phyloP scores from a whole-genome alignment of 768 basidiomycete genomes.

The Austroboletus eburneus region DNA sequence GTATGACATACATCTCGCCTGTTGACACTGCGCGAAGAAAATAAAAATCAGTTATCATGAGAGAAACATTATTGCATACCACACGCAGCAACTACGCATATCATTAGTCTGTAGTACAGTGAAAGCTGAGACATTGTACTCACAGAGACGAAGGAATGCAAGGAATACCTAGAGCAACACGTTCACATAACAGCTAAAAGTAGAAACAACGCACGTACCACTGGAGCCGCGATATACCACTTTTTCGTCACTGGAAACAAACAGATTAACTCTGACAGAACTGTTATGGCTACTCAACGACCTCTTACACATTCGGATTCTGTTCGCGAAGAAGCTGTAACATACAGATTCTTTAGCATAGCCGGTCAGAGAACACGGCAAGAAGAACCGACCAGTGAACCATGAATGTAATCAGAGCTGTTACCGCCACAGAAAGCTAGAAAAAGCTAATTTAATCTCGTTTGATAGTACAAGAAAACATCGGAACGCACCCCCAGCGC shows the following conservation, averaged over 20 bases:
- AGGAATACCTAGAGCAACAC: slow-evolving; percentile 21
- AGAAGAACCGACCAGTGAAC: slow-evolving; percentile 27
- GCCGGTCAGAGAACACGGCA: not conserved
- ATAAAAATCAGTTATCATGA: not conserved
- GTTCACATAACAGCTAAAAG: not conserved
- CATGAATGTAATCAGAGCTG: slow-evolving; percentile 29
- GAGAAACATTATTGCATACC: slow-evolving; percentile 12
- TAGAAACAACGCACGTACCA: slow-evolving; percentile 12
- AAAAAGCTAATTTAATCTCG: not conserved
- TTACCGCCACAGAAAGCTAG: slow-evolving; percentile 31
- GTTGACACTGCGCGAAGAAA: slow-evolving; percentile 23
- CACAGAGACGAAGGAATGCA: slow-evolving; percentile 32
- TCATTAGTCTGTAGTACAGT: not conserved
- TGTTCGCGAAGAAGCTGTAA: slow-evolving; percentile 31
- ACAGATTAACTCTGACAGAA: slow-evolving; percentile 1
- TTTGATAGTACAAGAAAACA: not conserved
- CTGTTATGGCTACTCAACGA: not conserved
- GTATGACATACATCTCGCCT: slow-evolving; percentile 26
- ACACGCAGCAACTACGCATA: slow-evolving; percentile 25
- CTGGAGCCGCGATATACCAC: slow-evolving; percentile 30
- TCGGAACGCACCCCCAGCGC: slow-evolving; percentile 25
- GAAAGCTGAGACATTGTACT: too few relatives aligned
- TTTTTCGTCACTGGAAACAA: slow-evolving; percentile 26
- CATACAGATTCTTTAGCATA: not conserved
- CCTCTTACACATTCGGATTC: slow-evolving; percentile 31